Evolutionary conservation across 2,329 filamentous ascomycete genomes (phyloP).

Genomic region (Monosporascus sp.): DNA sequence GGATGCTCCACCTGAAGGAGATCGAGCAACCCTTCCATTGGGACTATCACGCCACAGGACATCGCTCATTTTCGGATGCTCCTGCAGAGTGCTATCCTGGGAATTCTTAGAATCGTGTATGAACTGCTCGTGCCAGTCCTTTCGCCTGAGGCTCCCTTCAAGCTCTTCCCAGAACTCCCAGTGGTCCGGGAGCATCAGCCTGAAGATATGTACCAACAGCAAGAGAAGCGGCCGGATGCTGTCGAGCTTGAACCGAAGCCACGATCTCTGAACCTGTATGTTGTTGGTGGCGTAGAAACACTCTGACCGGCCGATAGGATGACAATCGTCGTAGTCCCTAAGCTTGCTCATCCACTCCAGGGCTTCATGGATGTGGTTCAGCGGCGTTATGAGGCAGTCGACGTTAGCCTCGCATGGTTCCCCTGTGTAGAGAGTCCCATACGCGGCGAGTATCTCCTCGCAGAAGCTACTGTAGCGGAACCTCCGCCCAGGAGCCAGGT

Average conservation of each 20-base stretch:
- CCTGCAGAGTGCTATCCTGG: constrained; percentile 2
- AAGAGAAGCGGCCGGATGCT: constrained; percentile 18
- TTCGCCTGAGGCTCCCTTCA: constrained; percentile 10
- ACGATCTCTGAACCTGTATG: constrained; percentile 4
- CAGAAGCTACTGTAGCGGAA: not conserved
- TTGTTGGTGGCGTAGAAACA: constrained; percentile 7
- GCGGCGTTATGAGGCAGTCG: not conserved
- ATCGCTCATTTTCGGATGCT: constrained; percentile 3
- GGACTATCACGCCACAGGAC: not conserved
- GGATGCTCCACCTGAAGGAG: not conserved
- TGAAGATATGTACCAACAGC: constrained; percentile 15
- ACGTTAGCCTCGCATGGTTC: not conserved
- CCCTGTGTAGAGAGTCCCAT: not conserved
- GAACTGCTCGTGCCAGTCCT: constrained; percentile 17
- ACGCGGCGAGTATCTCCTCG: not conserved
- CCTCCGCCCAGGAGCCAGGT: not conserved
- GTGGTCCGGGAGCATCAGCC: constrained; percentile 12
- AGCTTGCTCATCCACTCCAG: constrained; percentile 10
- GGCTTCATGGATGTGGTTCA: constrained; percentile 12
- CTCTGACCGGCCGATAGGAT: constrained; percentile 18
- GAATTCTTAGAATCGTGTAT: constrained; percentile 16
- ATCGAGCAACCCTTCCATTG: not conserved
- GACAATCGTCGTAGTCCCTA: constrained; percentile 16
- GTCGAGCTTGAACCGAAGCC: constrained; percentile 19
- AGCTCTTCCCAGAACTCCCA: constrained; percentile 16